A percentile compares a stretch with the other conserved stretches of the same genome.
Conservation (phyloP, 116 monocot species). For the Posidonia oceanica region DNA sequence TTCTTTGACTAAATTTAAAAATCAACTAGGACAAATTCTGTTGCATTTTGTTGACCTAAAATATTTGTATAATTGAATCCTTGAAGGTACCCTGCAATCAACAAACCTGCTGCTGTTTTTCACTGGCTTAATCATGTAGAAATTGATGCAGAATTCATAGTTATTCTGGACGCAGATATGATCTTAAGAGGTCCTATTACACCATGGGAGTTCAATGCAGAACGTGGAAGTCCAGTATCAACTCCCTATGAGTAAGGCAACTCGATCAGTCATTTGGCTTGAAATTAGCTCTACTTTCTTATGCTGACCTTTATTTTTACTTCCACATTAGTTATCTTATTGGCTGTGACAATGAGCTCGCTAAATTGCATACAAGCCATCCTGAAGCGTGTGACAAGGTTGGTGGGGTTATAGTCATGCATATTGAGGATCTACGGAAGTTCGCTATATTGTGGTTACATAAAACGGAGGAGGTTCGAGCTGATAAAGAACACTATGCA, state of each 20-base stretch:
- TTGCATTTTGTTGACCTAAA: no score
- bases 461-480: constrained; percentile 46
- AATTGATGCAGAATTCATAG: constrained; percentile 84
- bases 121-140: constrained; percentile 94
- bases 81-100: constrained; percentile 97
- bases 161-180: constrained; percentile 99
- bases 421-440: constrained; percentile 27
- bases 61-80: no score
- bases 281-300: background rate
- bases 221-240: constrained; percentile 83
- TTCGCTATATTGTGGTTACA: constrained; percentile 27
- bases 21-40: no score
- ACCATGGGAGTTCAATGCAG: constrained; percentile 94
- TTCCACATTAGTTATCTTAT: constrained; percentile 65
- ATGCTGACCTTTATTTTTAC: background rate
- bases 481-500: constrained; percentile 85
- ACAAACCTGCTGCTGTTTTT: constrained; percentile 94
- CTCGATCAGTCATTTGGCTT: background rate
- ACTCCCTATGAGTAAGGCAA: constrained; percentile 89
- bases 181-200: constrained; percentile 95
- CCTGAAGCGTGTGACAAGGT: constrained; percentile 95
- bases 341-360: constrained; percentile 93
- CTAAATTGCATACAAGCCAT: constrained; percentile 78
- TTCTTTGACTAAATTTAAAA: no score
- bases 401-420: constrained; percentile 77